These are phyloP conservation scores for Rhizopus microsporus DNA, from an alignment of 371 early-diverging fungal genomes.

Conservation along the genomic window DNA sequence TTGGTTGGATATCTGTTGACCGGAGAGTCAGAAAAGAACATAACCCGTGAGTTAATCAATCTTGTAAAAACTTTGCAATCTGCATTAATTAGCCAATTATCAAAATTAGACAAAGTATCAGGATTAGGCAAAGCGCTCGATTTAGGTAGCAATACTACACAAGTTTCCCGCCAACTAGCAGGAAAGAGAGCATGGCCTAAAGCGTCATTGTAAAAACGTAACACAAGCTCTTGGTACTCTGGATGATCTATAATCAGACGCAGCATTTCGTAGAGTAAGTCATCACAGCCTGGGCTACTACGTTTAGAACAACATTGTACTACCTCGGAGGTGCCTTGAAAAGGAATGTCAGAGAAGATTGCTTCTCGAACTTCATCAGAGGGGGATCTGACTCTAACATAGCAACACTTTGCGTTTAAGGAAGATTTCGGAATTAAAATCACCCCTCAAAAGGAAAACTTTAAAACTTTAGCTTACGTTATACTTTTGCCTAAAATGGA, in stretches of 20 bases:
- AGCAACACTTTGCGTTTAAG: too few species aligned
- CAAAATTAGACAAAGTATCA: constrained; percentile 6
- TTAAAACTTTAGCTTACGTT: too few species aligned
- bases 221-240: not conserved
- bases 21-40: not conserved
- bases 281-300: constrained; percentile 23
- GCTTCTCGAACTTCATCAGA: too few species aligned
- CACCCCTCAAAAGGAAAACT: too few species aligned
- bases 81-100: constrained; percentile 20
- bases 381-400: too few species aligned
- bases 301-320: too few species aligned
- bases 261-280: constrained; percentile 26
- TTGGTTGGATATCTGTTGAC: not conserved
- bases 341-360: too few species aligned
- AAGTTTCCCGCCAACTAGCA: not conserved
- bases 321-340: too few species aligned
- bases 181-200: not conserved
- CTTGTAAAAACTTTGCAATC: constrained; percentile 14
- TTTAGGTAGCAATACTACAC: constrained; percentile 16
- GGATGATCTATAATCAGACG: not conserved
- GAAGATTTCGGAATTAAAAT: too few species aligned
- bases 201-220: not conserved
- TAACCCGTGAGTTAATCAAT: not conserved
- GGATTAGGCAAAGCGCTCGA: too few species aligned
- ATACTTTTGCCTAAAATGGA: too few species aligned